Percentiles rank a stretch among this genome's conserved stretches.
Evolutionary conservation across 2,329 filamentous ascomycete species (phyloP).

Genomic region (Ceratocystis albifundus): DNA sequence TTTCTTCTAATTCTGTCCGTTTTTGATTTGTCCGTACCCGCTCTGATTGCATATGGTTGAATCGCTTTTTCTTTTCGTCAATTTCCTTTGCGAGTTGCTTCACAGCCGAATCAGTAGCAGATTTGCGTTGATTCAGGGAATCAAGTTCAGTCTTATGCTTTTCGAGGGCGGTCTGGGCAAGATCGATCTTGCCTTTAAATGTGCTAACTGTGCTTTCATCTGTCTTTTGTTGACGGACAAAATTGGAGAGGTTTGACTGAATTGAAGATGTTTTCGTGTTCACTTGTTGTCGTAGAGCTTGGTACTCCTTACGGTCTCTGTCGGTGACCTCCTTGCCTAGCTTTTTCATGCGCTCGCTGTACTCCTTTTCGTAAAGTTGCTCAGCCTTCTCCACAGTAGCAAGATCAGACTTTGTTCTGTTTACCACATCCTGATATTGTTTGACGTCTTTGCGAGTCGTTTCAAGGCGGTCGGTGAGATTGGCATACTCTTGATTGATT

Average conservation of each 20-base stretch:
- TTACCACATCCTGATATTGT: conserved; percentile 53
- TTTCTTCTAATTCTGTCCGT: conserved; percentile 82
- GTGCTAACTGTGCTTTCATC: conserved; percentile 86
- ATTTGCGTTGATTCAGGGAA: conserved; percentile 56
- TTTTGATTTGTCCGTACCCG: conserved; percentile 68
- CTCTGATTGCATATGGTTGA: conserved; percentile 75
- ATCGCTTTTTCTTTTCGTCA: conserved; percentile 77
- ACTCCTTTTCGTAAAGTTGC: conserved; percentile 76
- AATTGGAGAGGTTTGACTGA: conserved; percentile 70
- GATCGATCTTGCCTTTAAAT: conserved; percentile 77
- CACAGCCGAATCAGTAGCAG: conserved; percentile 48
- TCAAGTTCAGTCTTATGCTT: conserved; percentile 62
- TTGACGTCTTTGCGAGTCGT: conserved; percentile 67
- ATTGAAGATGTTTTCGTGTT: conserved; percentile 71
- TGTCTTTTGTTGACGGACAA: conserved; percentile 79
- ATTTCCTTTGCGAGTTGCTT: conserved; percentile 66
- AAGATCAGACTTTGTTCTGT: conserved; percentile 69
- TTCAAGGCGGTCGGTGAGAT: conserved; percentile 54
- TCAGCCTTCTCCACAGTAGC: conserved; percentile 80
- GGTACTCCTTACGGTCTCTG: conserved; percentile 80
- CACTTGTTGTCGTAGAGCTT: conserved; percentile 69
- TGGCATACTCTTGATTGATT: conserved; percentile 57
- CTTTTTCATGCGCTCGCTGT: conserved; percentile 71
- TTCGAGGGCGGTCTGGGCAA: conserved; percentile 58
- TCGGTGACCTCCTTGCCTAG: conserved; percentile 79